Conservation (phyloP, 2,329 filamentous ascomycete genomes). For the Bipolaris cookei region DNA sequence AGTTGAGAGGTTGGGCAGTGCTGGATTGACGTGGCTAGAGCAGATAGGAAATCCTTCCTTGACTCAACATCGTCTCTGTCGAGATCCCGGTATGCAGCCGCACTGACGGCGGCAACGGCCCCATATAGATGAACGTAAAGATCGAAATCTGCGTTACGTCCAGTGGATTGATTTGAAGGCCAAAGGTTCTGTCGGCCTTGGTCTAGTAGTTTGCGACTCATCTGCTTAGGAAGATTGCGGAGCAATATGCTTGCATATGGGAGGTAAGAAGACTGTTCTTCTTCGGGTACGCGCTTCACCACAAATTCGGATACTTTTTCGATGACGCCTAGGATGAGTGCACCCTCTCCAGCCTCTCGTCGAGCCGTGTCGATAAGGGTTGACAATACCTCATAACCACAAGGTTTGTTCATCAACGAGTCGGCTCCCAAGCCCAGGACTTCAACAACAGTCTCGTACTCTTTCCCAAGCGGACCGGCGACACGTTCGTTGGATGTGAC, state of each 20-base stretch:
- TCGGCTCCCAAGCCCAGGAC: constrained; percentile 68
- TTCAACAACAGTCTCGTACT: constrained; percentile 72
- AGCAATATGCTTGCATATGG: constrained; percentile 47
- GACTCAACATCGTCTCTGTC: constrained; percentile 48
- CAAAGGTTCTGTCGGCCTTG: constrained; percentile 70
- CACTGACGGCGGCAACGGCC: constrained; percentile 62
- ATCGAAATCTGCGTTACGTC: constrained; percentile 54
- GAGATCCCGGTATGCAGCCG: constrained; percentile 60
- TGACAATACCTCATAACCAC: constrained; percentile 58
- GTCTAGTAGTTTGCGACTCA: constrained; percentile 61
- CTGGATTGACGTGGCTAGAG: constrained; percentile 54
- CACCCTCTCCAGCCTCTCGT: constrained; percentile 69
- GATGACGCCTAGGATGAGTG: constrained; percentile 69
- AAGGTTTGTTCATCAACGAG: constrained; percentile 31
- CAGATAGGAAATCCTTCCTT: constrained; percentile 59
- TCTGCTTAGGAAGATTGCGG: constrained; percentile 46
- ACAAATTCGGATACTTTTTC: constrained; percentile 69
- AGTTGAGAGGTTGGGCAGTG: constrained; percentile 57
- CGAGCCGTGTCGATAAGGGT: constrained; percentile 63
- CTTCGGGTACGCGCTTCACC: constrained; percentile 24
- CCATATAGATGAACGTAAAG: constrained; percentile 72
- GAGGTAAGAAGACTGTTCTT: constrained; percentile 28
- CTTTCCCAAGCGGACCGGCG: constrained; percentile 62
- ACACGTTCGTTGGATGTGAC: constrained; percentile 32
- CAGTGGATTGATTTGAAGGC: constrained; percentile 57